phyloP scores from a whole-genome alignment of 129 eudicot species.

The Calendula officinalis region DNA sequence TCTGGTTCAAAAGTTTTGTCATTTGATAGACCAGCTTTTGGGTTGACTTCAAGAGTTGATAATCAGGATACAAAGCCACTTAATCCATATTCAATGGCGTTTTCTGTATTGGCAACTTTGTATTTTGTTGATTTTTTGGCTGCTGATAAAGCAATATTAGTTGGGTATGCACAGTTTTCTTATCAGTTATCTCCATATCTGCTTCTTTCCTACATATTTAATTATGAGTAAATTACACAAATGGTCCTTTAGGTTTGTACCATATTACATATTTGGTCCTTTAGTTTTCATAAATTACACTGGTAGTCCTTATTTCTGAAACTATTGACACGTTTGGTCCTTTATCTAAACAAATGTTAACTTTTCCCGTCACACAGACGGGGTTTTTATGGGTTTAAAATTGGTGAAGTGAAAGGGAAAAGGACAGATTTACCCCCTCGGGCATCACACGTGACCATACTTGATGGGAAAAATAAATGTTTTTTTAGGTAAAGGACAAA shows the following conservation, averaged over 20 bases:
- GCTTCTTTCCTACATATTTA: neutral
- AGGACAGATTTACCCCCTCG: too few species aligned
- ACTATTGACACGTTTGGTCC: too few species aligned
- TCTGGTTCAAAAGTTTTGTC: conserved; percentile 70
- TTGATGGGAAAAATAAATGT: too few species aligned
- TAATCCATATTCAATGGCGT: conserved; percentile 81
- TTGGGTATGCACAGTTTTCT: conserved; percentile 54
- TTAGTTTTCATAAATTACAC: neutral
- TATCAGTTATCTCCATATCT: neutral
- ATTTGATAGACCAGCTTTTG: conserved; percentile 98
- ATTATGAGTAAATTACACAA: neutral
- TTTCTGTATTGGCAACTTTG: conserved; percentile 73
- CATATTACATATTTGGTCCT: neutral
- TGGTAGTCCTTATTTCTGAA: too few species aligned
- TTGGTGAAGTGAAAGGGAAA: too few species aligned
- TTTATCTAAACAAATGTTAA: too few species aligned
- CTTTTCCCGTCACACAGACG: too few species aligned
- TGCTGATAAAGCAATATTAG: conserved; percentile 70
- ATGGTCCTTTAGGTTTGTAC: neutral
- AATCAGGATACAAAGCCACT: conserved; percentile 53
- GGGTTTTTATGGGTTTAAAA: too few species aligned
- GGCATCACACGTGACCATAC: too few species aligned
- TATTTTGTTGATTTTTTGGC: conserved; percentile 69
- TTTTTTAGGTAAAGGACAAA: too few species aligned
- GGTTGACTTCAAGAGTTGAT: conserved; percentile 75